These are phyloP conservation scores for Carallia brachiata DNA, from an alignment of 345 rosid genomes.

Conservation along the genomic window DNA sequence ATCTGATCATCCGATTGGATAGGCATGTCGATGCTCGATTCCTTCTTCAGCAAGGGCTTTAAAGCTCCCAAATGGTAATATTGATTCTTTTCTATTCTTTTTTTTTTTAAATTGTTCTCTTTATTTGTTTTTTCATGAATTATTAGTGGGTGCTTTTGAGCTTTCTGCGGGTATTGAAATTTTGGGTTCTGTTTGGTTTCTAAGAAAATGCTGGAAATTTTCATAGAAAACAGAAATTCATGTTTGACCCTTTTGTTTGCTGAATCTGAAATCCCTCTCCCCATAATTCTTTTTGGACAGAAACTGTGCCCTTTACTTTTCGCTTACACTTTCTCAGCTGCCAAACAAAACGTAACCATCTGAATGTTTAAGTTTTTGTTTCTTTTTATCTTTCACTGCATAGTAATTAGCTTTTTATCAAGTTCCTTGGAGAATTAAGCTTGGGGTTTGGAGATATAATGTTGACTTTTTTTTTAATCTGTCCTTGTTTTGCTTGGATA, in stretches of 20 bases:
- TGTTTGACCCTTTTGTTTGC: too few relatives aligned
- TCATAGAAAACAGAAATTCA: too few relatives aligned
- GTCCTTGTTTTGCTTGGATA: background rate
- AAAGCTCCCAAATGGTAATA: conserved; percentile 83
- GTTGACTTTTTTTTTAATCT: background rate
- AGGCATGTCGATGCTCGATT: conserved; percentile 84
- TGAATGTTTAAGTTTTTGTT: background rate
- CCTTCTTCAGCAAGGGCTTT: conserved; percentile 86
- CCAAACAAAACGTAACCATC: too few relatives aligned
- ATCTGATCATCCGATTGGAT: background rate
- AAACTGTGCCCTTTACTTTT: too few relatives aligned
- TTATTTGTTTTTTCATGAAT: background rate
- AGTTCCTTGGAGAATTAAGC: background rate
- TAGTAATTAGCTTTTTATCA: background rate
- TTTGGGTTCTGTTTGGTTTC: conserved; percentile 2
- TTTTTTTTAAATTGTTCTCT: background rate
- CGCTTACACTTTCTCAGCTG: too few relatives aligned
- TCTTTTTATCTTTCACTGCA: background rate
- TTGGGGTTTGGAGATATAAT: background rate
- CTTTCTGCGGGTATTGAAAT: background rate
- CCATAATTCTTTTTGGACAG: too few relatives aligned
- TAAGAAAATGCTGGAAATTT: conserved; percentile 1
- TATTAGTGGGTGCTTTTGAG: too few relatives aligned
- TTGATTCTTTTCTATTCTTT: background rate
- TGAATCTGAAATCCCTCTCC: too few relatives aligned